Conservation (phyloP, 2,329 filamentous ascomycete genomes). For the Botrytis deweyae region DNA sequence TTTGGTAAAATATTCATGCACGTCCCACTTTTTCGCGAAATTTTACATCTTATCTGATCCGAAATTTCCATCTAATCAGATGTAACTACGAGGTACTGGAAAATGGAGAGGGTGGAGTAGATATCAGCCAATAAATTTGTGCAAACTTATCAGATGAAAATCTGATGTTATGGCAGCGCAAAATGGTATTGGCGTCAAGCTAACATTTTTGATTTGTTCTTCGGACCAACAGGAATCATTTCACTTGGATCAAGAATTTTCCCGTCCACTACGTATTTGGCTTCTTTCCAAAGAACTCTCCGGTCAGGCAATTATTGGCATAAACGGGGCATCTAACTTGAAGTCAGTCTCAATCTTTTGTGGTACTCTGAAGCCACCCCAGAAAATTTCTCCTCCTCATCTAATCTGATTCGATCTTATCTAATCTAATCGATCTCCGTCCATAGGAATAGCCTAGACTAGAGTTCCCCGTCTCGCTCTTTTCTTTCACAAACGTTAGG, state of each 20-base stretch:
- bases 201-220: background rate
- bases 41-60: background rate
- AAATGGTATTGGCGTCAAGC: background rate
- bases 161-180: background rate
- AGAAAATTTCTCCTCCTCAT: background rate
- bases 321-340: background rate
- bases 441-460: background rate
- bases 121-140: background rate
- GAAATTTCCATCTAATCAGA: background rate
- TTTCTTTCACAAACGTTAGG: background rate
- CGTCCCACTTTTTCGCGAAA: background rate
- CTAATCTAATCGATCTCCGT: background rate
- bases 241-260: background rate
- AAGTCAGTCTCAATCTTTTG: background rate
- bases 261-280: background rate
- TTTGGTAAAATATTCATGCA: background rate
- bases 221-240: background rate
- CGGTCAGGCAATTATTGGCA: background rate
- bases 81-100: background rate
- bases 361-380: background rate
- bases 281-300: background rate
- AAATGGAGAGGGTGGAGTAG: background rate
- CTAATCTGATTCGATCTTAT: background rate
- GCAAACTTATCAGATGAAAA: background rate
- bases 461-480: background rate